A percentile compares a stretch with the other conserved stretches of the same genome.
phyloP scores from a whole-genome alignment of 441 rosid genomes.

The Pelargonium australe region DNA sequence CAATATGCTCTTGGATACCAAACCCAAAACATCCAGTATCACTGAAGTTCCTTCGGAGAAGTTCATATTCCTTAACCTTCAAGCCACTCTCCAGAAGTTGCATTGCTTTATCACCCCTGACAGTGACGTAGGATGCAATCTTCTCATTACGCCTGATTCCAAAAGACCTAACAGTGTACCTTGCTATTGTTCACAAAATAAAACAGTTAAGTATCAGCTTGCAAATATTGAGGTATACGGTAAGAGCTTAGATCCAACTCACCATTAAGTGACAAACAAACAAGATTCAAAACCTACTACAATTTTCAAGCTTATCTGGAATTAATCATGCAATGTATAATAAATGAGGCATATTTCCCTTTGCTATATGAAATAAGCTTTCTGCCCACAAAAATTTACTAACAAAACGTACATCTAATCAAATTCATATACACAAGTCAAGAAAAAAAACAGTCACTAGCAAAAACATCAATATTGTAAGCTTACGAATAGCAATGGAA shows the following conservation, averaged over 20 bases:
- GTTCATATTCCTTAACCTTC: constrained; percentile 90
- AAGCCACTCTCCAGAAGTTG: constrained; percentile 70
- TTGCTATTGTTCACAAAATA: constrained; percentile 35
- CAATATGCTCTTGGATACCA: constrained; percentile 88
- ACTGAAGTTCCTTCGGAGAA: constrained; percentile 79
- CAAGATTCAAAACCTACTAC: neutral
- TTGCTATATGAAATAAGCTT: too few relatives aligned
- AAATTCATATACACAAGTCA: too few relatives aligned
- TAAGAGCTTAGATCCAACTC: neutral
- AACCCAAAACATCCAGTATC: constrained; percentile 93
- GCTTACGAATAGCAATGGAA: too few relatives aligned
- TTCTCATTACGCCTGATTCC: constrained; percentile 93
- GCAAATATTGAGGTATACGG: neutral
- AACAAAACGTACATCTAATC: too few relatives aligned
- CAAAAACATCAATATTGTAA: too few relatives aligned
- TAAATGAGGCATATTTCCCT: too few relatives aligned
- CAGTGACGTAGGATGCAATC: constrained; percentile 89
- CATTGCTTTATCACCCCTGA: constrained; percentile 70
- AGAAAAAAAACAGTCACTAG: too few relatives aligned
- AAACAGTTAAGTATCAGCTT: neutral
- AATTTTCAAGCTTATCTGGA: neutral
- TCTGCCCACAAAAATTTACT: too few relatives aligned
- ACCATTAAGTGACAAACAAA: neutral
- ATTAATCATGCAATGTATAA: too few relatives aligned
- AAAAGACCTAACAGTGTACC: constrained; percentile 91